These are phyloP conservation scores for Capsella bursapastoris DNA, from an alignment of 345 rosid genomes.

Conservation along the genomic window DNA sequence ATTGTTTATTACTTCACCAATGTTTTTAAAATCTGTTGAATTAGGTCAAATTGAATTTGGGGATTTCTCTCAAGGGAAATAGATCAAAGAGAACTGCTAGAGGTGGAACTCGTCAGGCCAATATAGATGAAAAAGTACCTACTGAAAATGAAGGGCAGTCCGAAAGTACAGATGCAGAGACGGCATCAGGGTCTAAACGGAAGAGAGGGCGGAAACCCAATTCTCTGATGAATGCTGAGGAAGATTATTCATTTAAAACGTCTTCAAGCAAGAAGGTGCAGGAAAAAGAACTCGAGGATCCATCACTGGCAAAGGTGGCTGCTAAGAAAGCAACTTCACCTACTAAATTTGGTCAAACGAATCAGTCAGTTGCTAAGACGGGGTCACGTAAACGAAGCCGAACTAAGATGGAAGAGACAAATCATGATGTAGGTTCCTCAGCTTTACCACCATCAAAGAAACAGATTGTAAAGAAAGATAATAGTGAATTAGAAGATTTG, in stretches of 20 bases:
- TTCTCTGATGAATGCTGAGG: constrained; percentile 68
- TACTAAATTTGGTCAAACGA: constrained; percentile 41
- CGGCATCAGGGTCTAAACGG: constrained; percentile 41
- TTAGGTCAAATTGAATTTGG: constrained; percentile 27
- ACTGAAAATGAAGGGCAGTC: constrained; percentile 28
- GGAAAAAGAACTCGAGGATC: constrained; percentile 40
- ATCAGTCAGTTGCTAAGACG: constrained; percentile 38
- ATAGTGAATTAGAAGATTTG: constrained; percentile 42
- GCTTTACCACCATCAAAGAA: constrained; percentile 27
- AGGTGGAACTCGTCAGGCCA: constrained; percentile 11
- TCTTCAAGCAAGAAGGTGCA: constrained; percentile 43
- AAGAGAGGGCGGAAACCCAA: constrained; percentile 72
- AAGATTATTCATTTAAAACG: constrained; percentile 52
- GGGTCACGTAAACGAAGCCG: constrained; percentile 45
- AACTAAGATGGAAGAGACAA: constrained; percentile 43
- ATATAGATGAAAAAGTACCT: constrained; percentile 27
- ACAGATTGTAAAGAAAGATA: constrained; percentile 35
- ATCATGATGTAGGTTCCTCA: constrained; percentile 43
- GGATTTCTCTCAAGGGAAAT: constrained; percentile 28
- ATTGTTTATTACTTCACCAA: constrained; percentile 16
- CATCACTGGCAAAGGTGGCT: constrained; percentile 40
- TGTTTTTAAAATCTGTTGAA: constrained; percentile 38
- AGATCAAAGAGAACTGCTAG: constrained; percentile 35
- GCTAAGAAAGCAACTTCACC: constrained; percentile 46
- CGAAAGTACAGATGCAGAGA: constrained; percentile 48